A percentile compares a stretch with the other conserved stretches of the same genome.
These are phyloP conservation scores for Kingdonia uniflora DNA, from an alignment of 164 flowering plant genomes.

Conservation along the genomic window DNA sequence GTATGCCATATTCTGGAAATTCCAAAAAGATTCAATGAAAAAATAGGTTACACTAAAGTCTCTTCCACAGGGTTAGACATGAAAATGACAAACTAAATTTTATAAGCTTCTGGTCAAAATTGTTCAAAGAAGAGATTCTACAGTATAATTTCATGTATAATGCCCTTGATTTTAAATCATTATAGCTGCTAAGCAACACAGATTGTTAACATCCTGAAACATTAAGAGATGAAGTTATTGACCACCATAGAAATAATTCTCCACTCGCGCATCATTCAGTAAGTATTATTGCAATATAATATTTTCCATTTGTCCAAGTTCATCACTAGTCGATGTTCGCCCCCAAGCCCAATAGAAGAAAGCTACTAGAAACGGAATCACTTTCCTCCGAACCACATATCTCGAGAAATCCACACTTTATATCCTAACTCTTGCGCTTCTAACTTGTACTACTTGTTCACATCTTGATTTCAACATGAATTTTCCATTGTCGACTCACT, in stretches of 20 bases:
- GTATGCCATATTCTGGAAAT: conserved; percentile 87
- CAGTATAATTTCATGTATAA: not conserved
- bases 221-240: not conserved
- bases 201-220: not conserved
- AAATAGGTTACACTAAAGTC: conserved; percentile 1
- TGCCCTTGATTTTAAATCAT: not conserved
- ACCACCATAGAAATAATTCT: not conserved
- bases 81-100: not conserved
- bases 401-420: too few species aligned
- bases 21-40: conserved; percentile 11
- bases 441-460: too few species aligned
- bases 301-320: too few species aligned
- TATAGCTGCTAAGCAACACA: not conserved
- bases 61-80: not conserved
- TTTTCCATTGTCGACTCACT: too few species aligned
- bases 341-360: too few species aligned
- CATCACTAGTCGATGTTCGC: too few species aligned
- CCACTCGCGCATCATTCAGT: too few species aligned
- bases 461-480: too few species aligned
- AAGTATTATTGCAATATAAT: too few species aligned
- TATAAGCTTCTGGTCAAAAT: not conserved
- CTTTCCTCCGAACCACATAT: too few species aligned
- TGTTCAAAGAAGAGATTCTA: not conserved
- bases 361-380: too few species aligned
- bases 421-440: too few species aligned